Conservation (phyloP, 2,329 filamentous ascomycete species). For the Chaetomiaceae sp. region DNA sequence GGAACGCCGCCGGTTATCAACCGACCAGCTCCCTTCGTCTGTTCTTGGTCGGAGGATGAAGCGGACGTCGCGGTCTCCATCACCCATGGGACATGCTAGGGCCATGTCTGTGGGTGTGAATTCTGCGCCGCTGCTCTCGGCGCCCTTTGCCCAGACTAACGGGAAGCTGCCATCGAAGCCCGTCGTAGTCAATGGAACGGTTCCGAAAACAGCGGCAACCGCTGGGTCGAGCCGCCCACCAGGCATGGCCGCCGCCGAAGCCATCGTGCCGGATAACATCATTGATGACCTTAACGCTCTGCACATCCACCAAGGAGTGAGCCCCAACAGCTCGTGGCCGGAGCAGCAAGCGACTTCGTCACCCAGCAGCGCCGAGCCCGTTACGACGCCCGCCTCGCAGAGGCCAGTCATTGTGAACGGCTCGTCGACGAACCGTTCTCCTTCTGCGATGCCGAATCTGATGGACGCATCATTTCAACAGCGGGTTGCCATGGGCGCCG, state of each 20-base stretch:
- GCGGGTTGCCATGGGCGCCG: constrained; percentile 28
- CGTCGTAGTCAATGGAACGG: constrained; percentile 42
- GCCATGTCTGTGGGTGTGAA: constrained; percentile 40
- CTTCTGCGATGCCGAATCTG: constrained; percentile 14
- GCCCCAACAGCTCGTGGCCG: constrained; percentile 23
- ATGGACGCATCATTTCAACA: constrained; percentile 31
- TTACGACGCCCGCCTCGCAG: constrained; percentile 33
- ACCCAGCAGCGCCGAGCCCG: constrained; percentile 24
- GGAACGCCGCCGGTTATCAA: constrained; percentile 45
- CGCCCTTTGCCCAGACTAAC: constrained; percentile 36
- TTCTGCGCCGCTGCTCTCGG: constrained; percentile 38
- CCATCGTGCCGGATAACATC: constrained; percentile 28
- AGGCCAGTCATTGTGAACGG: constrained; percentile 50
- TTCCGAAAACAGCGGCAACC: constrained; percentile 29
- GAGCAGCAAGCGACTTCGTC: constrained; percentile 25
- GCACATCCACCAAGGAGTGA: constrained; percentile 34
- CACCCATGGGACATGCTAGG: constrained; percentile 49
- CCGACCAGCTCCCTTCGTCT: constrained; percentile 51
- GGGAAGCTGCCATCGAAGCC: constrained; percentile 35
- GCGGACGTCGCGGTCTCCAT: constrained; percentile 53
- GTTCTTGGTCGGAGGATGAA: constrained; percentile 51
- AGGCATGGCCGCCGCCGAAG: constrained; percentile 28
- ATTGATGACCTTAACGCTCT: constrained; percentile 37
- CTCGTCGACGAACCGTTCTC: constrained; percentile 24
- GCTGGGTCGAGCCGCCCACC: constrained; percentile 28